Percentiles rank a stretch among this genome's conserved stretches.
Conservation (phyloP, 169 alveolate genomes). For the Eimeria zaria region DNA sequence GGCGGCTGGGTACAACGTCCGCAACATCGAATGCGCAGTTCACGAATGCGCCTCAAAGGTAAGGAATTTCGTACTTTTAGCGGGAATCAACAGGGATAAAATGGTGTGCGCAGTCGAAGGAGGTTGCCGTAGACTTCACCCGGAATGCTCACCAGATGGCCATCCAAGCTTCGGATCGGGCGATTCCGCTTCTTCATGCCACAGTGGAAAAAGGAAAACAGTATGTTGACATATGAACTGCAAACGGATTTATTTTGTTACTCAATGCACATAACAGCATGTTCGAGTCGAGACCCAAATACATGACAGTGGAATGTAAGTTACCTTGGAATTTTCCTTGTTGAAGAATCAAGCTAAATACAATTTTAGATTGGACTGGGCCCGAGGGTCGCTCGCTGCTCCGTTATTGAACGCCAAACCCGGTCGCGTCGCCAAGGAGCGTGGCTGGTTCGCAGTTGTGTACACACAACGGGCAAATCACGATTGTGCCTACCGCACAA, state of each 20-base stretch:
- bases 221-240: slow-evolving; percentile 28
- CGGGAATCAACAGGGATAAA: not conserved
- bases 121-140: slow-evolving; percentile 55
- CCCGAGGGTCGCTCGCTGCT: slow-evolving; percentile 72
- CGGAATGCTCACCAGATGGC: slow-evolving; percentile 43
- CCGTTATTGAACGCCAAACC: slow-evolving; percentile 26
- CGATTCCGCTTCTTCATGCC: slow-evolving; percentile 52
- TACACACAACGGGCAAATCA: not conserved
- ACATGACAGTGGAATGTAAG: slow-evolving; percentile 58
- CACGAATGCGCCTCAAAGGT: slow-evolving; percentile 72
- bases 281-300: slow-evolving; percentile 58
- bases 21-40: slow-evolving; percentile 36
- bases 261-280: not conserved
- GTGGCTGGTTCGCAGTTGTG: slow-evolving; percentile 30
- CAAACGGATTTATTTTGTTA: not conserved
- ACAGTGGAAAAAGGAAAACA: slow-evolving; percentile 70
- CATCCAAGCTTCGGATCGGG: slow-evolving; percentile 53
- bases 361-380: slow-evolving; percentile 56
- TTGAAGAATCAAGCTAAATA: not conserved
- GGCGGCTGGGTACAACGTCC: slow-evolving; percentile 73
- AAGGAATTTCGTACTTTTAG: not conserved
- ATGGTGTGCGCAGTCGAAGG: slow-evolving; percentile 34
- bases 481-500: not conserved
- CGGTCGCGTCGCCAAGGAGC: not conserved
- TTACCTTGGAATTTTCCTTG: not conserved